Evolutionary conservation across 305 asterid genomes (phyloP).

Genomic region (Fraxinus baroniana): DNA sequence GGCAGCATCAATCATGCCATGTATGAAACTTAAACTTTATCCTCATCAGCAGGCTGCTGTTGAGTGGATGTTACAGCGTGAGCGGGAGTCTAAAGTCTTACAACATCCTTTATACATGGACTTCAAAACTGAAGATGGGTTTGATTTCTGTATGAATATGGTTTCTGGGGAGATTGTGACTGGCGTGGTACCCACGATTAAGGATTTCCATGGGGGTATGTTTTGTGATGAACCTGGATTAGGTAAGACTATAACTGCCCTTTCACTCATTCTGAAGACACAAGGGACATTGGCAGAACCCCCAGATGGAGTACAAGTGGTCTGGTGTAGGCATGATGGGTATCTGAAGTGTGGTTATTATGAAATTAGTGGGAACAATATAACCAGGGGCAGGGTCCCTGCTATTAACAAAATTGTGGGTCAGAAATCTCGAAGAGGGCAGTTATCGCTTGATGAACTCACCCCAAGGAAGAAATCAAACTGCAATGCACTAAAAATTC

Average conservation of each 20-base stretch:
- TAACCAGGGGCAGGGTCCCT: constrained; percentile 33
- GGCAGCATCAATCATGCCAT: constrained; percentile 88
- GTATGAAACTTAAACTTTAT: constrained; percentile 87
- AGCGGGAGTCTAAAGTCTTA: constrained; percentile 53
- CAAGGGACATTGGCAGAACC: constrained; percentile 82
- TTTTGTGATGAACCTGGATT: constrained; percentile 99
- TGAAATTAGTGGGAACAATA: constrained; percentile 54
- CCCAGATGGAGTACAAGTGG: constrained; percentile 58
- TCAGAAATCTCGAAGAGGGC: constrained; percentile 67
- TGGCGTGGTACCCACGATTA: constrained; percentile 52
- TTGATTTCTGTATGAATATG: constrained; percentile 56
- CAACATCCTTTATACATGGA: constrained; percentile 73
- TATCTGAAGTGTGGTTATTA: constrained; percentile 77
- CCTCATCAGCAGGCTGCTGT: constrained; percentile 97
- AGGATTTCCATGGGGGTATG: constrained; percentile 92
- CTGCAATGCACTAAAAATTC: constrained; percentile 33
- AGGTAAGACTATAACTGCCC: constrained; percentile 94
- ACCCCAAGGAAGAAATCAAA: constrained; percentile 40
- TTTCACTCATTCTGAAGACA: constrained; percentile 80
- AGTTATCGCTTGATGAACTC: constrained; percentile 55
- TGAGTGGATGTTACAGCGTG: constrained; percentile 95
- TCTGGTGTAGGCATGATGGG: constrained; percentile 79
- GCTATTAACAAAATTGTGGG: constrained; percentile 37
- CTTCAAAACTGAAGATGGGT: constrained; percentile 71
- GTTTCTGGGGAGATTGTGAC: constrained; percentile 76